Evolutionary conservation across 1,139 yeast species (phyloP), one percentile per base, ranked within the genome.

Genomic region (Scheffersomyces lignicola): DNA sequence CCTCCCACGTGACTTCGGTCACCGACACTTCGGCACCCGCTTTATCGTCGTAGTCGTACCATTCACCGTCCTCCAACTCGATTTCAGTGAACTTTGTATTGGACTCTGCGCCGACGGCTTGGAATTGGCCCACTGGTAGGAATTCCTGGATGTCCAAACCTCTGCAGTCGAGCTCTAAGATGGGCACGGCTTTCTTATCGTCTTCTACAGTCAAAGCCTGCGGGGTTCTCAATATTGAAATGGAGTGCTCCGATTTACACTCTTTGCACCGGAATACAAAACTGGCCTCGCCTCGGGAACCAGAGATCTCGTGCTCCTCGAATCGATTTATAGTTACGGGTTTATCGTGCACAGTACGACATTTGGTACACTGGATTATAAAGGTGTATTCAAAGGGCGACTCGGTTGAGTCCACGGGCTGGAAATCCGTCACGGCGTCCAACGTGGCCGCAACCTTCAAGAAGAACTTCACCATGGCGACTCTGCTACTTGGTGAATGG

Each of bases 41-140:
- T 51, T 81, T 77, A 40, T 92, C 97, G 54, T 92, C 97, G 55
- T 90, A 94, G 52, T 92, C 98, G 56, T 82, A 92, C 95, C 96
- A 90, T 55, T 92, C 97, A 30, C 76, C 79, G 27, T 88, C 97
- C 28, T 72, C 76, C 34, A 88, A 60, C 39, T 83, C 88, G n/a
- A 88, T 74, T 14, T 82, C 88, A 9, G 55, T 56, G 49, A 85
- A 86, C 38, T 55, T 60, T 2, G 85, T 69, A 7, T 60, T 57
- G 3, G 78, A 60, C 12, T 76, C 80, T 7, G 58, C 62, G 3
- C 87, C 86, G 29, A 58, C 62, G 40, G 90, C 86, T 32, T 64
- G 62, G 54, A 88, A 86, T 34, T 63, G 65, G 1, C 95, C 92
- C 46, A 71, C 75, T 0, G 95, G 85, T 17, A 77, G 60, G 51